phyloP scores from a whole-genome alignment of 1,284 basidiomycete genomes.

The Leccinum pachyderme region DNA sequence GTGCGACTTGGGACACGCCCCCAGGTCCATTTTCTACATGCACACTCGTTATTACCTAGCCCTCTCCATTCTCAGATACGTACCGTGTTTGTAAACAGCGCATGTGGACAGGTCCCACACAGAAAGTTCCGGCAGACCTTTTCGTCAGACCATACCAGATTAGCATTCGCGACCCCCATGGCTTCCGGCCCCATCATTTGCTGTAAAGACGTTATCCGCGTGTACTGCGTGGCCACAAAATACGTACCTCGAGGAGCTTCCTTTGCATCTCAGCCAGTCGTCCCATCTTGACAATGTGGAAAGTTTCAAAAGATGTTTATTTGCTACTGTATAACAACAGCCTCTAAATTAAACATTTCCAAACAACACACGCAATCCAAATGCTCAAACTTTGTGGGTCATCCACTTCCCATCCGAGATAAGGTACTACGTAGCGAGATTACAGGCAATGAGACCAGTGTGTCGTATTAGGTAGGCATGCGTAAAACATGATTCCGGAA shows the following conservation, averaged over 20 bases:
- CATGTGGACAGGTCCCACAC: constrained; percentile 97
- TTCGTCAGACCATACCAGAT: constrained; percentile 93
- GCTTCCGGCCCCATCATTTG: constrained; percentile 99
- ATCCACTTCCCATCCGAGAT: constrained; percentile 22
- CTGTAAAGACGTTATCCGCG: constrained; percentile 39
- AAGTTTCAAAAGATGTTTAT: constrained; percentile 19
- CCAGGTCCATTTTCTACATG: constrained; percentile 97
- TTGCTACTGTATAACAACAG: constrained; percentile 32
- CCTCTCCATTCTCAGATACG: constrained; percentile 33
- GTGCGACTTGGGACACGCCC: constrained; percentile 96
- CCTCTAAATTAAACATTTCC: constrained; percentile 26
- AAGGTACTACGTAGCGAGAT: constrained; percentile 10
- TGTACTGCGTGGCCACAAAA: neutral
- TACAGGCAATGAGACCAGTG: constrained; percentile 1
- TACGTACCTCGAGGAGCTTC: constrained; percentile 81
- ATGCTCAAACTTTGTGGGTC: neutral
- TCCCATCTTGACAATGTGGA: constrained; percentile 56
- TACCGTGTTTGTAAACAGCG: constrained; percentile 97
- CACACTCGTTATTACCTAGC: constrained; percentile 10
- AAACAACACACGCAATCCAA: constrained; percentile 24
- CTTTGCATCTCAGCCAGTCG: constrained; percentile 89
- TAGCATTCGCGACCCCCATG: constrained; percentile 91
- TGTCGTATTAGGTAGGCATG: constrained; percentile 26
- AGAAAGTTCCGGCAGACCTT: constrained; percentile 99
- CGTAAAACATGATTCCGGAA: constrained; percentile 16